Evolutionary conservation across 2,329 filamentous ascomycete genomes (phyloP).

Genomic region (Sarocladiaceae sp.): DNA sequence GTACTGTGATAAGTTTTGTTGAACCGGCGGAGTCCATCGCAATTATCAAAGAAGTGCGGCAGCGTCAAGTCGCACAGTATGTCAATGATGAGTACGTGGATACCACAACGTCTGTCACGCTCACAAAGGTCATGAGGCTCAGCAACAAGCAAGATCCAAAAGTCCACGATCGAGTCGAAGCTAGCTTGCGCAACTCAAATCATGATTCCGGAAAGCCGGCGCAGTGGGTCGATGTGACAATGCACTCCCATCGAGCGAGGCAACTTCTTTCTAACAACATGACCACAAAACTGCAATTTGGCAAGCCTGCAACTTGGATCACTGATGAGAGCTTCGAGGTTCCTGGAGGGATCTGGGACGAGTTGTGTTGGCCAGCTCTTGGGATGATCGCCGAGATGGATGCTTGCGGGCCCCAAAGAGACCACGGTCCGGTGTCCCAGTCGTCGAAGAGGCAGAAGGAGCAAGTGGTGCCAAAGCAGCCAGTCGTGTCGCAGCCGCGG

Average conservation of each 20-base stretch:
- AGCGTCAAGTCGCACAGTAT: conserved; percentile 21
- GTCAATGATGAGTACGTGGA: conserved; percentile 5
- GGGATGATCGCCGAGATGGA: conserved; percentile 28
- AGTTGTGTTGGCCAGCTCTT: conserved; percentile 23
- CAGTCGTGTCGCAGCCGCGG: too few species aligned
- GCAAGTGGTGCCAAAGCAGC: too few species aligned
- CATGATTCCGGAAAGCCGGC: conserved; percentile 12
- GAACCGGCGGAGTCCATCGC: conserved; percentile 10
- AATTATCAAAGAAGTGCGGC: conserved; percentile 15
- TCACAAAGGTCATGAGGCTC: conserved; percentile 18
- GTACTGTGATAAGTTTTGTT: conserved; percentile 15
- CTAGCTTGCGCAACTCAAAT: neutral
- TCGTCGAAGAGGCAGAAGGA: neutral
- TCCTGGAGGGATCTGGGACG: conserved; percentile 20
- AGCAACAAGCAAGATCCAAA: neutral
- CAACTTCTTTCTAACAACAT: neutral
- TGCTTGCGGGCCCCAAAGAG: conserved; percentile 22
- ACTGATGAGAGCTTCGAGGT: conserved; percentile 18
- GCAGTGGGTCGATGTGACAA: conserved; percentile 24
- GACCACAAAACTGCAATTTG: neutral
- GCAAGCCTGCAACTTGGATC: neutral
- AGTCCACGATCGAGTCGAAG: neutral
- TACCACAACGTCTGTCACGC: conserved; percentile 19
- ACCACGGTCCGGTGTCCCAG: conserved; percentile 17
- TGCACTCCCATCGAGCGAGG: conserved; percentile 17